phyloP scores from a whole-genome alignment of 2,329 filamentous ascomycete species.

The Exophiala viscosa region DNA sequence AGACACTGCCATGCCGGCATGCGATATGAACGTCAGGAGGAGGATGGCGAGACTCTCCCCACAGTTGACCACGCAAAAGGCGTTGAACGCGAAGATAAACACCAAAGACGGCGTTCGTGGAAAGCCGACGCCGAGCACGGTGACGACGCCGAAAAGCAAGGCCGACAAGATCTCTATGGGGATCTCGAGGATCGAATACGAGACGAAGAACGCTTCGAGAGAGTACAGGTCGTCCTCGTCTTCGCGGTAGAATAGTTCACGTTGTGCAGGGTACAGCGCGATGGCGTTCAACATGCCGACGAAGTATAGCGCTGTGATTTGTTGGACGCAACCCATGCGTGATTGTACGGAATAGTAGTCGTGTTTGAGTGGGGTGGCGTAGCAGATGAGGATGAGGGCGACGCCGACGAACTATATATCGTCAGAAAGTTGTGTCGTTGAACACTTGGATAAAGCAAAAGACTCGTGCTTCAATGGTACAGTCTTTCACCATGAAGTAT shows the following conservation, averaged over 20 bases:
- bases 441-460: too few species aligned
- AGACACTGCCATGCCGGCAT: slow-evolving; percentile 73
- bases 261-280: slow-evolving; percentile 66
- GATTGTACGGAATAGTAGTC: slow-evolving; percentile 69
- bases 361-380: slow-evolving; percentile 67
- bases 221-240: slow-evolving; percentile 69
- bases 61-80: slow-evolving; percentile 69
- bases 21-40: slow-evolving; percentile 71
- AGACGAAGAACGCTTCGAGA: slow-evolving; percentile 65
- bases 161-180: slow-evolving; percentile 67
- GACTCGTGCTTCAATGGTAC: too few species aligned
- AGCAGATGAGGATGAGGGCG: slow-evolving; percentile 59
- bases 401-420: slow-evolving; percentile 63
- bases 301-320: slow-evolving; percentile 64
- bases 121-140: slow-evolving; percentile 62
- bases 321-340: slow-evolving; percentile 68
- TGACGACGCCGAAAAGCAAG: slow-evolving; percentile 62
- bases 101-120: slow-evolving; percentile 61
- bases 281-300: slow-evolving; percentile 78
- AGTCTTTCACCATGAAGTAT: too few species aligned
- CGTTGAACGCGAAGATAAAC: slow-evolving; percentile 64
- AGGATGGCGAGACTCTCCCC: slow-evolving; percentile 73
- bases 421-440: too few species aligned
- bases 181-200: slow-evolving; percentile 66
- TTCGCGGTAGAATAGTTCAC: slow-evolving; percentile 73